These are phyloP conservation scores for Ailanthus altissimus DNA, from an alignment of 345 rosid species.

Conservation along the genomic window DNA sequence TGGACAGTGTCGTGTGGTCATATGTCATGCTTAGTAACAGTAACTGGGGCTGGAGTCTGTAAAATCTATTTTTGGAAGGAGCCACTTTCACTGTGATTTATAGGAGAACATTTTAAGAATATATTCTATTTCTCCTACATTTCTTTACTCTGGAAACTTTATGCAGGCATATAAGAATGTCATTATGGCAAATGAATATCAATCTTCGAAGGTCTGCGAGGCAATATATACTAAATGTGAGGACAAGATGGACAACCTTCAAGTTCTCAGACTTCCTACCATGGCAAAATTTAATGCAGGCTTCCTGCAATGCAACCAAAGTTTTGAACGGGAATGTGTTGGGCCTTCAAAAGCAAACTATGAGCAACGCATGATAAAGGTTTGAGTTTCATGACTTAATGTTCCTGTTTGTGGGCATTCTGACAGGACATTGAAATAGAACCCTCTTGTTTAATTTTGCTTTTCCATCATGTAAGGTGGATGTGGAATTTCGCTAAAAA, in stretches of 20 bases:
- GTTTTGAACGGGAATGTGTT: slow-evolving; percentile 76
- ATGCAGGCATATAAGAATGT: slow-evolving; percentile 68
- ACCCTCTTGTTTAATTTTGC: not conserved
- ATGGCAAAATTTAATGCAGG: slow-evolving; percentile 99
- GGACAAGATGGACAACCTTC: slow-evolving; percentile 98
- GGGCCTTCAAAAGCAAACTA: slow-evolving; percentile 89
- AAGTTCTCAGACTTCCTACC: slow-evolving; percentile 94
- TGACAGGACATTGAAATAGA: not conserved
- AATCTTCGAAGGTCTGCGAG: slow-evolving; percentile 90
- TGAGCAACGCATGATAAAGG: slow-evolving; percentile 89
- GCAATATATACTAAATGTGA: slow-evolving; percentile 75
- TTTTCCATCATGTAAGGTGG: not conserved
- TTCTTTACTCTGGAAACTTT: slow-evolving; percentile 27
- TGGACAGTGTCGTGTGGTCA: not conserved
- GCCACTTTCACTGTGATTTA: not conserved
- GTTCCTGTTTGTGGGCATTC: not conserved
- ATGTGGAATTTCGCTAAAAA: not conserved
- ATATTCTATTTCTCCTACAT: slow-evolving; percentile 12
- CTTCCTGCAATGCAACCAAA: slow-evolving; percentile 85
- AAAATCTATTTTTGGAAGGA: not conserved
- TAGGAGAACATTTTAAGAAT: not conserved
- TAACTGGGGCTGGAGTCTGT: not conserved
- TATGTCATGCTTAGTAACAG: not conserved
- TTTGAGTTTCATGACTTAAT: slow-evolving; percentile 20
- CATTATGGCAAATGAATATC: slow-evolving; percentile 72